phyloP scores from a whole-genome alignment of 352 stramenopile species.

The Pseudoperonospora humuli region DNA sequence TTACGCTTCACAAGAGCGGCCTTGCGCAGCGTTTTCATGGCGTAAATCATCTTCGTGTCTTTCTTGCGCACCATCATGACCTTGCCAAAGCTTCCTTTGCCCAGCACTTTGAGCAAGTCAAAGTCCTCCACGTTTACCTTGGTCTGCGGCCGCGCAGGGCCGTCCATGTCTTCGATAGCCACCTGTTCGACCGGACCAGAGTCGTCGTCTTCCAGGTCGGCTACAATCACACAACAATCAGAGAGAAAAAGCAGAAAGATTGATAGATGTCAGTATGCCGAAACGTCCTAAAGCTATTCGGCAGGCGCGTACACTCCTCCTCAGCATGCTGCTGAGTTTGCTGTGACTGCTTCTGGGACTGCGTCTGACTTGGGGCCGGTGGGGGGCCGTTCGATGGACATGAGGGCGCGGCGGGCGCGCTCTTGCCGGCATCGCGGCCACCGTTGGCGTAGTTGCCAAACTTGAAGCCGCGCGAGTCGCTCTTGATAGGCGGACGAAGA shows the following conservation, averaged over 20 bases:
- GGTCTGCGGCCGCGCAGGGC: constrained; percentile 39
- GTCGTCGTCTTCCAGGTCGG: constrained; percentile 76
- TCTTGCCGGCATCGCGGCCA: constrained; percentile 59
- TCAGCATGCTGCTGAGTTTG: constrained; percentile 27
- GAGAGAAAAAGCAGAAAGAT: constrained; percentile 1
- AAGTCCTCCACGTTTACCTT: constrained; percentile 91
- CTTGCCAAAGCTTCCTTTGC: constrained; percentile 94
- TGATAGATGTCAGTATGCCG: background rate
- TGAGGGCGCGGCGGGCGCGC: constrained; percentile 65
- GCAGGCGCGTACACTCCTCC: constrained; percentile 51
- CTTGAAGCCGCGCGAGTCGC: constrained; percentile 77
- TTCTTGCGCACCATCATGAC: constrained; percentile 94
- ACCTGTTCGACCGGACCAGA: constrained; percentile 74
- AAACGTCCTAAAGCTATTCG: background rate
- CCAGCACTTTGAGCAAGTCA: constrained; percentile 90
- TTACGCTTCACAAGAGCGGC: constrained; percentile 89
- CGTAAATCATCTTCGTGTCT: constrained; percentile 90
- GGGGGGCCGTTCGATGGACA: constrained; percentile 29
- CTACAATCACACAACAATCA: constrained; percentile 21
- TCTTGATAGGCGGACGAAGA: constrained; percentile 72
- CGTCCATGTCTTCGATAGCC: constrained; percentile 75
- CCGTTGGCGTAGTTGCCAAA: constrained; percentile 41
- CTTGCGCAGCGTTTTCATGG: constrained; percentile 94
- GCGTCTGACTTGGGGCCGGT: constrained; percentile 18
- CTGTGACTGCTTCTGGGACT: constrained; percentile 9